phyloP scores from a whole-genome alignment of 768 basidiomycete genomes.

The Macrolepiota albuminosa region DNA sequence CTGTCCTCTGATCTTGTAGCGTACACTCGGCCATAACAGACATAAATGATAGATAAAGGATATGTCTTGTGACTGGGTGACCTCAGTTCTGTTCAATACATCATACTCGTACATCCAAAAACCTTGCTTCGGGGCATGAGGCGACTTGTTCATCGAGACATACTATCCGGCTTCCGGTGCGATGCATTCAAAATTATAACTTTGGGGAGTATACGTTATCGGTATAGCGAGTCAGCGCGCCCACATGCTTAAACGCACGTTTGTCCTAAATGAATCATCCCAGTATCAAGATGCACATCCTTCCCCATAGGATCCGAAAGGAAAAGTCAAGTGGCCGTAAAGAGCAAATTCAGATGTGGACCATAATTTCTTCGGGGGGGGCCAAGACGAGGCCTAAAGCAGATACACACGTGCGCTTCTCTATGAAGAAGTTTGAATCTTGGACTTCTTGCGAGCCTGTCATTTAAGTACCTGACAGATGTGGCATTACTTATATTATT shows the following conservation, averaged over 20 bases:
- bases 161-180: background rate
- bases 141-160: no score
- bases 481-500: background rate
- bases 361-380: background rate
- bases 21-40: background rate
- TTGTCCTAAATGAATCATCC: background rate
- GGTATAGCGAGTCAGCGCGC: background rate
- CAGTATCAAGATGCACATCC: background rate
- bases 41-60: background rate
- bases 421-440: background rate
- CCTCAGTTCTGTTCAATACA: background rate
- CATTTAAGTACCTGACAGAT: background rate
- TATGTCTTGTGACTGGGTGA: background rate
- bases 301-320: background rate
- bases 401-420: conserved; percentile 4
- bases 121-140: no score
- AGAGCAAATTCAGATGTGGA: background rate
- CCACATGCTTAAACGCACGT: conserved; percentile 7
- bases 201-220: background rate
- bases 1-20: background rate
- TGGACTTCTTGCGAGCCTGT: background rate
- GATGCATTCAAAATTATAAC: background rate
- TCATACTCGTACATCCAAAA: background rate
- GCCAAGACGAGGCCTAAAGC: background rate
- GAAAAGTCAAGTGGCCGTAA: background rate